These are phyloP conservation scores for Butyriboletus loyo DNA, from an alignment of 768 basidiomycete species.

Conservation along the genomic window DNA sequence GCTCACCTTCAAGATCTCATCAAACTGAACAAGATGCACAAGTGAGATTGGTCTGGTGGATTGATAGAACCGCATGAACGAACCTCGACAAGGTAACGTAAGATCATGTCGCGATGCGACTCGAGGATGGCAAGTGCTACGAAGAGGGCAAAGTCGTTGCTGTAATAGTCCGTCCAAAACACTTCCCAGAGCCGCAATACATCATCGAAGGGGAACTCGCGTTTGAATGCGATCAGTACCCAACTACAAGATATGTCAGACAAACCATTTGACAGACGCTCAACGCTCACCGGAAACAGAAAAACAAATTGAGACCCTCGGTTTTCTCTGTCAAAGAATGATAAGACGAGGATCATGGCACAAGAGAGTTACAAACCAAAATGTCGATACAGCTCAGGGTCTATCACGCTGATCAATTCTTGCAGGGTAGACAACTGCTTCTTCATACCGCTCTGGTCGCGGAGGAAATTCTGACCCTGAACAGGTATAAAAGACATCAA, in stretches of 20 bases:
- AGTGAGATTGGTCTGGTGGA: conserved; percentile 1
- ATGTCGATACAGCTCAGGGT: conserved; percentile 92
- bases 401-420: conserved; percentile 89
- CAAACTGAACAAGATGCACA: conserved; percentile 50
- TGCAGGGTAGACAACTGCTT: conserved; percentile 87
- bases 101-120: conserved; percentile 91
- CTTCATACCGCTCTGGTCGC: conserved; percentile 98
- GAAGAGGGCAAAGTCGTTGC: conserved; percentile 85
- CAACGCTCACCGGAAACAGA: conserved; percentile 86
- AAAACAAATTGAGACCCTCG: conserved; percentile 91
- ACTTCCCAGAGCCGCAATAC: conserved; percentile 93
- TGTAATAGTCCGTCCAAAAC: conserved; percentile 89
- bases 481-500: conserved; percentile 6
- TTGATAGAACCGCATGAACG: conserved; percentile 17
- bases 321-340: conserved; percentile 61
- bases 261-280: neutral
- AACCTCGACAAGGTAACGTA: conserved; percentile 93
- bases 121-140: conserved; percentile 92
- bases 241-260: conserved; percentile 47
- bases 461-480: conserved; percentile 91
- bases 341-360: neutral
- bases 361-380: conserved; percentile 48
- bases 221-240: conserved; percentile 92
- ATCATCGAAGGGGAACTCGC: conserved; percentile 92
- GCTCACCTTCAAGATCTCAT: conserved; percentile 37